Evolutionary conservation across 2,329 filamentous ascomycete genomes (phyloP).

Genomic region (Penicillium glabrum): DNA sequence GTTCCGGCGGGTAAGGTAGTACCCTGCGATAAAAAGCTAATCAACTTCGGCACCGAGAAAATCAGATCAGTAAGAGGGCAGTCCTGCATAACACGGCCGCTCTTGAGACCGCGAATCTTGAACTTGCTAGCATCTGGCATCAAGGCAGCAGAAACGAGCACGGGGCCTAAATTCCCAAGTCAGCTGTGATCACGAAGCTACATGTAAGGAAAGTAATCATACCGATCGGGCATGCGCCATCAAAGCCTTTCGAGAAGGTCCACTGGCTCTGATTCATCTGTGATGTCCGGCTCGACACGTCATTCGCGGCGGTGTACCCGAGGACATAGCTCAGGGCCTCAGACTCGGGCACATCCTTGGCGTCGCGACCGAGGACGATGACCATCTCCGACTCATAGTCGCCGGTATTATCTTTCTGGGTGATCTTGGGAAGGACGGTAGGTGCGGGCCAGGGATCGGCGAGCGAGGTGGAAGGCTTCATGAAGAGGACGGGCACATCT

Average conservation of each 20-base stretch:
- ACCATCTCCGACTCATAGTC: constrained; percentile 63
- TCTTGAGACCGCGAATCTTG: constrained; percentile 43
- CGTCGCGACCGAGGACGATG: constrained; percentile 54
- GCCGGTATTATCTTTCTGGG: constrained; percentile 53
- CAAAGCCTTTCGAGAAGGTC: constrained; percentile 62
- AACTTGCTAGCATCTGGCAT: constrained; percentile 34
- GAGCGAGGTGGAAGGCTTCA: constrained; percentile 58
- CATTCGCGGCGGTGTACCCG: constrained; percentile 64
- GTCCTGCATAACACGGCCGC: constrained; percentile 54
- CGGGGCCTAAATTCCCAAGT: constrained; percentile 40
- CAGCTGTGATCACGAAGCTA: not conserved
- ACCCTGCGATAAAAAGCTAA: constrained; percentile 43
- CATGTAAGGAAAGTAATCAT: constrained; percentile 1
- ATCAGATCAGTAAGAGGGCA: constrained; percentile 52
- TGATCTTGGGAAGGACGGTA: constrained; percentile 55
- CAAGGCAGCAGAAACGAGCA: constrained; percentile 45
- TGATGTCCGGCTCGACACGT: constrained; percentile 60
- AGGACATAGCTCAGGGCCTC: constrained; percentile 62
- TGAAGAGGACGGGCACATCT: constrained; percentile 57
- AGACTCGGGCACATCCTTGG: constrained; percentile 56
- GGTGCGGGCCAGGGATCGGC: constrained; percentile 55
- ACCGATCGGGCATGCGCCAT: constrained; percentile 56
- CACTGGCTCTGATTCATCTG: constrained; percentile 58
- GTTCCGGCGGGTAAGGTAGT: constrained; percentile 45
- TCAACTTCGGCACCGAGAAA: constrained; percentile 50